Conservation (phyloP, 768 basidiomycete species). For the Psilocybe tampanensis region DNA sequence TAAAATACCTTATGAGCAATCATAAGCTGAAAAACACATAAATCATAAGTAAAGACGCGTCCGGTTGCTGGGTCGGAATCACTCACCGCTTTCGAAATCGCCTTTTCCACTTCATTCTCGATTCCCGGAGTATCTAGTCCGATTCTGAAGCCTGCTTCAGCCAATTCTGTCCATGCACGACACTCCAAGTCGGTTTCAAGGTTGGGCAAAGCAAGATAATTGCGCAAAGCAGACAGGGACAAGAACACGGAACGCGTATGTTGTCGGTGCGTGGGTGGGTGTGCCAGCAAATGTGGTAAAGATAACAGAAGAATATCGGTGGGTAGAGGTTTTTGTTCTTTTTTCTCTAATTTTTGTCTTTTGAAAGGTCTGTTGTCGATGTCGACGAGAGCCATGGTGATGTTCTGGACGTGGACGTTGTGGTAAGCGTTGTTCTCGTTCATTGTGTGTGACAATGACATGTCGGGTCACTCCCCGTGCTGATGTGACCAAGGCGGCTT, state of each 20-base stretch:
- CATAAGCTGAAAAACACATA: conserved; percentile 37
- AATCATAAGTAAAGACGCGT: conserved; percentile 2
- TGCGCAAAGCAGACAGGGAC: conserved; percentile 56
- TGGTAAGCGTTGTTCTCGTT: no score
- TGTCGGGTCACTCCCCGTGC: no score
- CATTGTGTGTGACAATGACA: no score
- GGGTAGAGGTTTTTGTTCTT: conserved; percentile 28
- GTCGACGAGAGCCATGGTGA: conserved; percentile 4
- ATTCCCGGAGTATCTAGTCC: conserved; percentile 52
- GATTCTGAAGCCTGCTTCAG: conserved; percentile 66
- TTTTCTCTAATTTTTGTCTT: conserved; percentile 13
- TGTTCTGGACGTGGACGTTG: no score
- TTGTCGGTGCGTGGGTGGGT: conserved; percentile 63
- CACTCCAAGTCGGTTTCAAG: conserved; percentile 66
- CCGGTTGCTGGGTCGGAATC: not conserved
- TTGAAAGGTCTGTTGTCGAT: conserved; percentile 13
- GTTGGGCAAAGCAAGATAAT: conserved; percentile 50
- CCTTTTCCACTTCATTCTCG: conserved; percentile 65
- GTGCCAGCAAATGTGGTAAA: conserved; percentile 59
- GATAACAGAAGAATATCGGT: conserved; percentile 55
- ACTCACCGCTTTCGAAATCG: conserved; percentile 72
- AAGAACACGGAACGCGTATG: conserved; percentile 58
- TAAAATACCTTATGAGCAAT: conserved; percentile 60
- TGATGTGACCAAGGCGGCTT: no score
- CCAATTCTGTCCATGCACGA: conserved; percentile 69